phyloP scores from a whole-genome alignment of 306 rosid species.

The Canavalia gladiata region DNA sequence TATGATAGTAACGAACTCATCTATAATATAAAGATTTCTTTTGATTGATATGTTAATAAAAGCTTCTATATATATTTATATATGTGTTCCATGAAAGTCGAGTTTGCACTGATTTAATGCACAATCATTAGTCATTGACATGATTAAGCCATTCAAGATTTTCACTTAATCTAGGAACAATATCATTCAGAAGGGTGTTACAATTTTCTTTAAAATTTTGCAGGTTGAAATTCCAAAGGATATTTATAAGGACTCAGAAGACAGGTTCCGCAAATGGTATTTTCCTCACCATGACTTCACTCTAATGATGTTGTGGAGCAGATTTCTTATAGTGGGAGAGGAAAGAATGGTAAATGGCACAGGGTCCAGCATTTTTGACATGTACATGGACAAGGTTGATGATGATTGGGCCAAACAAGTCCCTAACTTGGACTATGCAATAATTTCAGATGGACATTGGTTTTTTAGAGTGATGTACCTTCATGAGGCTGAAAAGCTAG shows the following conservation, averaged over 20 bases:
- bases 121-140: too few species aligned
- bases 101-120: too few species aligned
- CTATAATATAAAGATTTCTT: too few species aligned
- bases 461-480: slow-evolving; percentile 73
- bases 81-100: too few species aligned
- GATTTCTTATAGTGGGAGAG: slow-evolving; percentile 66
- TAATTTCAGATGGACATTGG: slow-evolving; percentile 87
- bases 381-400: slow-evolving; percentile 71
- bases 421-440: slow-evolving; percentile 68
- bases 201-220: slow-evolving; percentile 24
- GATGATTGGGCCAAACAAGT: slow-evolving; percentile 61
- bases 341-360: slow-evolving; percentile 79
- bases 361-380: slow-evolving; percentile 65
- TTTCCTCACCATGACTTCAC: slow-evolving; percentile 71
- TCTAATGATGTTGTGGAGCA: slow-evolving; percentile 76
- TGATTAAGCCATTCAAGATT: too few species aligned
- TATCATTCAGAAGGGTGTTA: not conserved
- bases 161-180: too few species aligned
- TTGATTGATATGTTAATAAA: too few species aligned
- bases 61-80: too few species aligned
- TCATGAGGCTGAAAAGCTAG: slow-evolving; percentile 44
- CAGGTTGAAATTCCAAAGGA: slow-evolving; percentile 81
- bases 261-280: slow-evolving; percentile 72
- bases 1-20: too few species aligned
- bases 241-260: slow-evolving; percentile 76